Evolutionary conservation across 1,139 yeast species (phyloP).

Genomic region (Chernovozyma sophiae-reginae): DNA sequence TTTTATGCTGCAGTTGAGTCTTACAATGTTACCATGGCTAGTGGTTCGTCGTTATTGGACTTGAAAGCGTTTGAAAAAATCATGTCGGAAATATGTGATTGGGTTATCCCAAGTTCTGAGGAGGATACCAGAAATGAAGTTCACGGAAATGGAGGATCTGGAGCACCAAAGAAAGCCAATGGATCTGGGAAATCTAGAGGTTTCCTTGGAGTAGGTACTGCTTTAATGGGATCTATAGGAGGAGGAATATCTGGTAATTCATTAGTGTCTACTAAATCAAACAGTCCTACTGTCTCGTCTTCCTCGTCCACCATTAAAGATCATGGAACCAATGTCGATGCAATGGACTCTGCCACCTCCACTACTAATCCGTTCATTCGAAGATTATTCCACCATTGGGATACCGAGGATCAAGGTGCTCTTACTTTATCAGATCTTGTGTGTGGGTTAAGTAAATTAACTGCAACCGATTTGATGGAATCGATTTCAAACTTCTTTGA

Average conservation of each 20-base stretch:
- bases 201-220: too few species aligned
- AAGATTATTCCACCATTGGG: slow-evolving; percentile 72
- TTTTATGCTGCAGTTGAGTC: slow-evolving; percentile 75
- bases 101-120: slow-evolving; percentile 43
- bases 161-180: too few species aligned
- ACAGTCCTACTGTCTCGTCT: too few species aligned
- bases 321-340: too few species aligned
- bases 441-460: slow-evolving; percentile 64
- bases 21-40: slow-evolving; percentile 61
- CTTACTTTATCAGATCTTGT: slow-evolving; percentile 68
- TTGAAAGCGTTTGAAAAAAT: slow-evolving; percentile 67
- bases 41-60: slow-evolving; percentile 70
- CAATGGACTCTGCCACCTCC: neutral
- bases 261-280: too few species aligned
- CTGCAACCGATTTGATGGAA: slow-evolving; percentile 73
- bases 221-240: neutral
- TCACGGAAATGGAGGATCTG: slow-evolving; percentile 22
- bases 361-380: slow-evolving; percentile 38
- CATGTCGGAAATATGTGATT: slow-evolving; percentile 77
- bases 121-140: too few species aligned
- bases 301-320: too few species aligned
- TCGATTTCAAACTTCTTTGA: slow-evolving; percentile 75
- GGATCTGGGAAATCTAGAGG: too few species aligned
- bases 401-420: slow-evolving; percentile 47
- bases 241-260: too few species aligned